Evolutionary conservation across 2,329 filamentous ascomycete genomes (phyloP), one percentile per base, ranked within the genome.

Genomic region (Microcyclosporella mali): DNA sequence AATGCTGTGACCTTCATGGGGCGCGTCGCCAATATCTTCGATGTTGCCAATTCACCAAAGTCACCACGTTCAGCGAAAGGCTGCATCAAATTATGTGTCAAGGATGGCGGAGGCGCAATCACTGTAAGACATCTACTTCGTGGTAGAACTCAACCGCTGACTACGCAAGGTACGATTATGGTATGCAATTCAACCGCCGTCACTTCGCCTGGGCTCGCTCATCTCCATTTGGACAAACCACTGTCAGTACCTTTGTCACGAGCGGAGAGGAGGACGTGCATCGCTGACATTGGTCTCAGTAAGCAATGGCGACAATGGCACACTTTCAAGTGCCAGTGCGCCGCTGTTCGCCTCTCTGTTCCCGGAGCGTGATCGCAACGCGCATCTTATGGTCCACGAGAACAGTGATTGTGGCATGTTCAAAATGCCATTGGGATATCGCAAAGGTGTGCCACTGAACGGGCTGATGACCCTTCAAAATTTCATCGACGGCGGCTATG

Each of bases 161-260:
- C 39, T 32, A 12, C 29, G 3, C 33, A 3, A 75, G 73, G 61
- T 76, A 32, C 73, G 73, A 35, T 59, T 79, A 2, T 78, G 73
- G 66, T 78, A 73, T 41, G 63, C 62, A 14, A 60, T 55, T 50
- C 38, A 59, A 50, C 16, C 73, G 68, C 60, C 64, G 59, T 30
- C 37, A 11, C 58, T 77, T 3, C 64, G 68, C 6, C 60, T 81
- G 2, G 77, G 78, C 2, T 70, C 72, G 29, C 66, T 79, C 1
- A 63, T 81, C 12, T 74, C 72, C 0, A 59, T 81, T 7, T 81
- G 75, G 74, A 71, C 77, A 1, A 71, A 70, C 6, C 77, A 78
- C 48, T 50, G 59, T 60, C 40, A 31, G 57, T 36, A 7, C n/a
- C 34, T 39, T 15, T 10, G n/a, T 18, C 38, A 14, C 10, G 6